Conservation (phyloP, 192 early-diverging fungal genomes). For the Dissophora globulifera region DNA sequence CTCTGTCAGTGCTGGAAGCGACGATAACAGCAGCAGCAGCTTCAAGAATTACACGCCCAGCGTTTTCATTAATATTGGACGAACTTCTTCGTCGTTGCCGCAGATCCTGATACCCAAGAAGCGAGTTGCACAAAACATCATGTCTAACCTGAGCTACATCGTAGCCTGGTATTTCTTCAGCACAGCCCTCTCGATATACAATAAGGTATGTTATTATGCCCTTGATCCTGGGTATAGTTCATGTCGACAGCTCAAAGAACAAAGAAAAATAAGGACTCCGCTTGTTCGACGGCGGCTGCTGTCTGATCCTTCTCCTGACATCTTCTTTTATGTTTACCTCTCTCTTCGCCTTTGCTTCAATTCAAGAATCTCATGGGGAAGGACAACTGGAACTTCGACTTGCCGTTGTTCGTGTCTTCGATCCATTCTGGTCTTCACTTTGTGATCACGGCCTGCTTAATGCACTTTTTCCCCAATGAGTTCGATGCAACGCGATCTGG, state of each 20-base stretch:
- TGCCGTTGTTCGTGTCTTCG: constrained; percentile 82
- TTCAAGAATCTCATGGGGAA: constrained; percentile 79
- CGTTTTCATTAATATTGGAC: constrained; percentile 50
- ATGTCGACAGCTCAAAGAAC: constrained; percentile 1
- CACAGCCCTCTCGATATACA: constrained; percentile 81
- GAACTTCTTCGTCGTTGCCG: constrained; percentile 28
- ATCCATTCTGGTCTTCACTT: constrained; percentile 80
- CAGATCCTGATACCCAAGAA: constrained; percentile 53
- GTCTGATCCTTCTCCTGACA: not conserved
- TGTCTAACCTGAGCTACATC: constrained; percentile 59
- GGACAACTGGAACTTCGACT: constrained; percentile 76
- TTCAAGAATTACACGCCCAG: constrained; percentile 12
- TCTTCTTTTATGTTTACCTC: not conserved
- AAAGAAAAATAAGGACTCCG: not conserved
- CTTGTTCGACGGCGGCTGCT: too few relatives aligned
- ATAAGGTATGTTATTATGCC: constrained; percentile 69
- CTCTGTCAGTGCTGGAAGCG: not conserved
- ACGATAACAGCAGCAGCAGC: not conserved
- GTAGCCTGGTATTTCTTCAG: constrained; percentile 81
- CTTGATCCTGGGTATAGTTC: too few relatives aligned
- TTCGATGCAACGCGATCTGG: constrained; percentile 49
- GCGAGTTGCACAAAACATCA: constrained; percentile 33
- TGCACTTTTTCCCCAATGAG: constrained; percentile 52
- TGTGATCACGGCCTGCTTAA: constrained; percentile 66
- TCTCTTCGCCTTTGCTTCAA: not conserved